Base-by-base conservation (phyloP, 2,329 filamentous ascomycete genomes). In the Fusarium neocosmosporiellum region DNA sequence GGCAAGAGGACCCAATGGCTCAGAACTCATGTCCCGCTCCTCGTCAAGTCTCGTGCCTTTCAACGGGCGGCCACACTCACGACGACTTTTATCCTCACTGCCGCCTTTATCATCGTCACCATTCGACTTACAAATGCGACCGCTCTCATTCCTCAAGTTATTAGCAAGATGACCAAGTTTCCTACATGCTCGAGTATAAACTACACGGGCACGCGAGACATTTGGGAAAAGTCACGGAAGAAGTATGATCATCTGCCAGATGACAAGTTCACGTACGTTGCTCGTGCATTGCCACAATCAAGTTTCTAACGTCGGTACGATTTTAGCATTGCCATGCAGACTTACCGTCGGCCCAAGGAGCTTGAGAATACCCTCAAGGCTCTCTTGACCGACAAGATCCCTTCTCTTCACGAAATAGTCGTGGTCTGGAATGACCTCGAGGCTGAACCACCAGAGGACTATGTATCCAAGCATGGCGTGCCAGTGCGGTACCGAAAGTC, bases 401-500 rank as follows among this genome's bases (percentile, higher is more conserved):
- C 81, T 13, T 84, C 82, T 0, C 79, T 84, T 5, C 72, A 72
- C 16, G 82, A 84, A 59, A 72, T 84, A n/a, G 80, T 83, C 43
- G 48, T 84, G 18, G 74, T 84, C 34, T 84, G 82, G 82, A 83
- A 83, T 63, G 78, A 83, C 41, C 65, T 80, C 29, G 80, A 81
- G 13, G 71, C 71, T 33, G 24, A 74, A 1, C 76, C 79, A 4
- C 82, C 82, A 0, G 59, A 67, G 0, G 66, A 77, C 46, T 83
- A 75, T 31, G 64, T 68, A 9, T 81, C 81, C 16, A 66, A 75
- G 20, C 69, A 77, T 58, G 79, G 79, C 53, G 78, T 83, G 8
- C 65, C 72, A 4, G 81, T 84, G 14, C 78, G 81, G 34, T 83
- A 80, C 69, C 78, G 82, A 55, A 73, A 66, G 10, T 79, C 82